Conservation (phyloP, 2,329 filamentous ascomycete species). For the Trichophyton schoenleinii region DNA sequence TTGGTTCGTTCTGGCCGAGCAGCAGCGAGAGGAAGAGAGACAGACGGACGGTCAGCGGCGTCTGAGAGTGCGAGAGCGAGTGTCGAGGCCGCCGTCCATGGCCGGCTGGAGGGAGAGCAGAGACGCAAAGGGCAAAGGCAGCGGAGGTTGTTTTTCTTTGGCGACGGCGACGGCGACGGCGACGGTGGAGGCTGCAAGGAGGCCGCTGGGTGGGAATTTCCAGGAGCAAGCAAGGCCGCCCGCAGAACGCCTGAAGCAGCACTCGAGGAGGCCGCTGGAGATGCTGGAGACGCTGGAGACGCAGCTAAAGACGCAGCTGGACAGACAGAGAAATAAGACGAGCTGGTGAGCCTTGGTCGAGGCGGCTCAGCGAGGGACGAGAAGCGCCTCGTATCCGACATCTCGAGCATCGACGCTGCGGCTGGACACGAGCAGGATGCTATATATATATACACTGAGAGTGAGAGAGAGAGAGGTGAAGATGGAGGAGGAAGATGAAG, state of each 20-base stretch:
- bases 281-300: no score
- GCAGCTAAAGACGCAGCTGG: no score
- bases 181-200: no score
- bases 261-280: no score
- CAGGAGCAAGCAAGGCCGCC: no score
- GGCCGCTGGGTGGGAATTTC: no score
- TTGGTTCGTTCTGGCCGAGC: neutral
- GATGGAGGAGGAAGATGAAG: neutral
- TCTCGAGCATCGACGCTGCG: neutral
- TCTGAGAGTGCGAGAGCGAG: neutral
- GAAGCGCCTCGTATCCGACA: neutral
- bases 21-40: neutral
- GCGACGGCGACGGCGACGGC: no score
- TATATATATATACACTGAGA: neutral
- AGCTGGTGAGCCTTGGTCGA: neutral
- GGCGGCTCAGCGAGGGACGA: neutral
- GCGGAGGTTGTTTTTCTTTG: neutral
- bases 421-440: neutral
- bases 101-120: neutral
- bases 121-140: neutral
- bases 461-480: neutral
- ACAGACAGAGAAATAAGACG: no score
- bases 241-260: no score
- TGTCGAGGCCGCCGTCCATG: conserved; percentile 1
- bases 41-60: neutral